These are phyloP conservation scores for Neofusicoccum umdonicola DNA, from an alignment of 2,329 filamentous ascomycete species.

Conservation along the genomic window DNA sequence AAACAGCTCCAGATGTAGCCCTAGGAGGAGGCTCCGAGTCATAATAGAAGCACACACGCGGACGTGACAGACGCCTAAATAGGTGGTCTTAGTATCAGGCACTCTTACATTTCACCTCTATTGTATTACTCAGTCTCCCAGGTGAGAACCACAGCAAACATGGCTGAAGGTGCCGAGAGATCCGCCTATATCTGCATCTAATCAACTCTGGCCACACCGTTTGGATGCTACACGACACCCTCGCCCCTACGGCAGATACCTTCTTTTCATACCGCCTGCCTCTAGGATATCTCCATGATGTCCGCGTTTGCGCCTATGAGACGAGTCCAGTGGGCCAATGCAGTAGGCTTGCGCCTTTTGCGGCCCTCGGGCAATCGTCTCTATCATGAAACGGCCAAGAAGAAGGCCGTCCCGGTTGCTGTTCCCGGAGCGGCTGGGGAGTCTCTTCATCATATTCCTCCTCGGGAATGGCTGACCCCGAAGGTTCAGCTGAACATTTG, in stretches of 20 bases:
- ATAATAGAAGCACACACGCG: neutral
- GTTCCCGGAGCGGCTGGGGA: neutral
- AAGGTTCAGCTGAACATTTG: neutral
- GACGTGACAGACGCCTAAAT: neutral
- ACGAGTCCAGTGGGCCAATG: neutral
- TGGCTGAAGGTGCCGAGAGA: neutral
- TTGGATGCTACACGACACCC: neutral
- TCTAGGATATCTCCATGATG: neutral
- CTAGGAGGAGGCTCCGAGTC: neutral
- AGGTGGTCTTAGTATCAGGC: neutral
- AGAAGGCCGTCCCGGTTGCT: neutral
- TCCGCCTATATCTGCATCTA: neutral
- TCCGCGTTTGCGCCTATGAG: neutral
- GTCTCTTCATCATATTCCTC: neutral
- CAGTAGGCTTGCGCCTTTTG: neutral
- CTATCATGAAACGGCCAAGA: neutral
- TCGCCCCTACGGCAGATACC: neutral
- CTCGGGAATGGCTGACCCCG: neutral
- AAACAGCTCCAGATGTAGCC: neutral
- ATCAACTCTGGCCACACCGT: neutral
- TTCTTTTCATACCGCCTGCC: neutral
- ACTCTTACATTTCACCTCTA: neutral
- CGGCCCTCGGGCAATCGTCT: neutral
- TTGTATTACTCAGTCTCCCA: neutral
- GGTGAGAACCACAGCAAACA: neutral